Evolutionary conservation across 2,329 filamentous ascomycete genomes (phyloP).

Genomic region (Nemania sp.): DNA sequence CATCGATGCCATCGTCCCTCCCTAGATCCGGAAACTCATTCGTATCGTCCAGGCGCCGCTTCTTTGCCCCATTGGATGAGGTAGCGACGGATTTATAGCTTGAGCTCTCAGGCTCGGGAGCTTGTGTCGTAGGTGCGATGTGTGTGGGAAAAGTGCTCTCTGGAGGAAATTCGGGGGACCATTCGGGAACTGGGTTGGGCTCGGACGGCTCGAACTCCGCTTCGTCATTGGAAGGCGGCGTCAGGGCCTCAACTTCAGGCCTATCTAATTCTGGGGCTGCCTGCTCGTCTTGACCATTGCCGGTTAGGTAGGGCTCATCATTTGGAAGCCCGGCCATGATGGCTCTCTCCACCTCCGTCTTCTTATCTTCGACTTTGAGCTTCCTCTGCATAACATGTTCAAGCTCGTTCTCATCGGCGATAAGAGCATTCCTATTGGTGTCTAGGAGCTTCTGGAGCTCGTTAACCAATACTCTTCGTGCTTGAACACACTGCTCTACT

Average conservation of each 20-base stretch:
- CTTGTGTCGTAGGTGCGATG: conserved; percentile 43
- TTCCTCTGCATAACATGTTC: conserved; percentile 68
- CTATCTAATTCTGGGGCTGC: conserved; percentile 65
- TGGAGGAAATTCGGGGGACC: conserved; percentile 30
- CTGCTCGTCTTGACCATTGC: conserved; percentile 50
- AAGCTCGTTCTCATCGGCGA: conserved; percentile 69
- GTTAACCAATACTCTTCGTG: conserved; percentile 74
- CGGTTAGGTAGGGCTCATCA: conserved; percentile 54
- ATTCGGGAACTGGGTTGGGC: conserved; percentile 19
- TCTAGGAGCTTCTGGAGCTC: conserved; percentile 83
- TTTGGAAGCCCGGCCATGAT: conserved; percentile 83
- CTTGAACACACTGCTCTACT: conserved; percentile 86
- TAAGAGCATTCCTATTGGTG: conserved; percentile 69
- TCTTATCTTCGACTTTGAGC: conserved; percentile 75
- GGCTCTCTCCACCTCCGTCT: conserved; percentile 84
- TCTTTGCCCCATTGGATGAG: conserved; percentile 57
- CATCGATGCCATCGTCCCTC: conserved; percentile 58
- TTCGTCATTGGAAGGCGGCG: conserved; percentile 63
- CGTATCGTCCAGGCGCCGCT: conserved; percentile 56
- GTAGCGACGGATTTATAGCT: conserved; percentile 55
- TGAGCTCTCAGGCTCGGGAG: conserved; percentile 45
- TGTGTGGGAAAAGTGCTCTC: conserved; percentile 31
- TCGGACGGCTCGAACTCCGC: conserved; percentile 24
- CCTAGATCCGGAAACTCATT: conserved; percentile 59
- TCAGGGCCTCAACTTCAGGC: conserved; percentile 83